Base-by-base conservation (phyloP, 192 early-diverging fungal species). In the Coemansia sp. region DNA sequence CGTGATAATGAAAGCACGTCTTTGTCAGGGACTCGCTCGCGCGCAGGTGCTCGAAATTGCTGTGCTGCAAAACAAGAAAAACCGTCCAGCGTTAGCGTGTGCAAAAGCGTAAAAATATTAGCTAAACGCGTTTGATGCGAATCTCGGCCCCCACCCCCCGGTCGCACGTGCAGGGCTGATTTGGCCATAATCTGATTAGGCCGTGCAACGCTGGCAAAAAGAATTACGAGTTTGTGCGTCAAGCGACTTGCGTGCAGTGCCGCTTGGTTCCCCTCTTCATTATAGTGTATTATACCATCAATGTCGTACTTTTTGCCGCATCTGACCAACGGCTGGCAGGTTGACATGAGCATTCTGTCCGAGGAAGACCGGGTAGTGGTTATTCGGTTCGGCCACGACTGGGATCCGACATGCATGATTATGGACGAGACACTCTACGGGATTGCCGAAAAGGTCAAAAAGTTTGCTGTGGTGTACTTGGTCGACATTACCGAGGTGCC, bases 341-440 rank as follows among this genome's bases (percentile, higher is more conserved):
- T 98, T 29, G 98, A 99, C 75, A 95, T 97, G 80, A 94, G 96
- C 17, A 99, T 99, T 57, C 82, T 99, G 21, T 93, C 90, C 19
- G 98, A 99, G 75, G 96, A 99, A 64, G 94, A 98, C 52, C 88
- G 96, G 19, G 93, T 99, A 2, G 98, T 98, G 21, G 82, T 99
- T 21, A 92, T 99, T 49, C 85, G 98, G 2, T 99, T 99, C 74
- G 98, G 98, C 6, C 94, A 94, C 54, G 96, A 98, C 75, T 95
- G 94, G 93, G 93, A 98, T 65, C 77, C 89, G 14, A 86, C 86
- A 2, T 99, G 98, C 82, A 99, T 99, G 98, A 81, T 87, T 49
- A 96, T 96, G 94, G 98, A 99, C 74, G 98, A 99, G 72, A 88
- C 91, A 50, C 83, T 99, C 35, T 95, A 96, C 71, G 78, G 83